Conservation (phyloP, 2,329 filamentous ascomycete genomes). For the Xylariaceae sp. region DNA sequence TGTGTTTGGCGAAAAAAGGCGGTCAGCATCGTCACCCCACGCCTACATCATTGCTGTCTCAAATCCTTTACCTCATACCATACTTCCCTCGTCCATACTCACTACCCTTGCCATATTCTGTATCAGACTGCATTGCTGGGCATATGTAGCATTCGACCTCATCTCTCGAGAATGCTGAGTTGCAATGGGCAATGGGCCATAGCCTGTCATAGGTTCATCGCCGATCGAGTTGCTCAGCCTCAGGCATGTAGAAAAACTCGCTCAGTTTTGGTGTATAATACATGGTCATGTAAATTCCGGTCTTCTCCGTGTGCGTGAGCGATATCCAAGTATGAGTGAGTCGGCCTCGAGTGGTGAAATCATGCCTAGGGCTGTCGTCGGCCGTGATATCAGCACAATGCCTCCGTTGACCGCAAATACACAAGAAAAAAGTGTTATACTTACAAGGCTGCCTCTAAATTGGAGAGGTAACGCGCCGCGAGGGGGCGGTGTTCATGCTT, state of each 20-base stretch:
- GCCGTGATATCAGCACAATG: background rate
- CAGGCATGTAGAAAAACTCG: constrained; percentile 1
- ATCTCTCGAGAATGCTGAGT: too few species aligned
- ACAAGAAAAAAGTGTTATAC: background rate
- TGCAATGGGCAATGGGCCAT: too few species aligned
- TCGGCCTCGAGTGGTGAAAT: background rate
- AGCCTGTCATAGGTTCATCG: too few species aligned
- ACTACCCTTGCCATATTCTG: too few species aligned
- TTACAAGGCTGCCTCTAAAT: constrained; percentile 10
- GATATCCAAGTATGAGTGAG: constrained; percentile 13
- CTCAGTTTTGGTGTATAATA: constrained; percentile 11
- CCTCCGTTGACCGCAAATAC: background rate
- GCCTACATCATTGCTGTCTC: too few species aligned
- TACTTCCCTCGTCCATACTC: too few species aligned
- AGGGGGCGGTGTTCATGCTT: constrained; percentile 7
- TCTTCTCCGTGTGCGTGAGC: constrained; percentile 7
- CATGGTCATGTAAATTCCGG: constrained; percentile 15
- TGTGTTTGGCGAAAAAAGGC: too few species aligned
- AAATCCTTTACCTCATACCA: too few species aligned
- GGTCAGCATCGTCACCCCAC: too few species aligned
- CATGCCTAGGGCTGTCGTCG: constrained; percentile 5
- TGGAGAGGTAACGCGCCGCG: constrained; percentile 4
- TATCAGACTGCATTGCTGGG: too few species aligned
- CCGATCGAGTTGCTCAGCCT: too few species aligned
- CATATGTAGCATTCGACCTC: too few species aligned